Percentiles rank a stretch among this genome's conserved stretches.
These are phyloP conservation scores for Podospora bellae-mahoneyi DNA, from an alignment of 495 filamentous ascomycete species.

Conservation along the genomic window DNA sequence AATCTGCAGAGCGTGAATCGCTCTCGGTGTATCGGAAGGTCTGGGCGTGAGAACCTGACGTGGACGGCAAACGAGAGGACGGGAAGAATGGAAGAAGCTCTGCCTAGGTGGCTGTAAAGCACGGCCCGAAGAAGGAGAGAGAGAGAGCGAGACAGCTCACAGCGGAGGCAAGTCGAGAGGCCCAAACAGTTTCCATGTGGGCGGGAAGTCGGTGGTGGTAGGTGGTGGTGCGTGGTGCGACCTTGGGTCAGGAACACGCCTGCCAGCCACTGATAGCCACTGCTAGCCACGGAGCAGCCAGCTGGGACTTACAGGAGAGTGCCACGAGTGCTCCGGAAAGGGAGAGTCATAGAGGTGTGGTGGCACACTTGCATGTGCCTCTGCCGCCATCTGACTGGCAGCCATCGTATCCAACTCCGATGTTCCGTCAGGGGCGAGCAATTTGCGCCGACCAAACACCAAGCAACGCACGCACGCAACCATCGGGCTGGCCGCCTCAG, in stretches of 20 bases:
- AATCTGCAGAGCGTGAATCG: conserved; percentile 12
- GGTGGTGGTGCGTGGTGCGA: background rate
- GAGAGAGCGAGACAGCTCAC: background rate
- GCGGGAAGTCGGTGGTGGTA: background rate
- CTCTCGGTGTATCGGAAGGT: conserved; percentile 11
- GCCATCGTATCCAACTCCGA: background rate
- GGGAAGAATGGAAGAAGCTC: conserved; percentile 1
- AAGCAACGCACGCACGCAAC: conserved; percentile 1
- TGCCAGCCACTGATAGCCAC: background rate
- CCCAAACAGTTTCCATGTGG: background rate
- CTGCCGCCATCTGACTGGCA: background rate
- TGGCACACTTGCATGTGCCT: background rate
- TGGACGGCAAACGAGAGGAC: conserved; percentile 3
- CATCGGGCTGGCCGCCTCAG: background rate
- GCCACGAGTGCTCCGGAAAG: conserved; percentile 10
- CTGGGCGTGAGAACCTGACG: background rate
- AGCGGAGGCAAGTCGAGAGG: background rate
- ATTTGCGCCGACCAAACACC: conserved; percentile 6
- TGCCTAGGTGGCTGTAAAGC: background rate
- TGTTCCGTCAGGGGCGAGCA: background rate
- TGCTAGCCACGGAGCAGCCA: background rate
- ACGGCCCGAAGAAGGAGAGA: background rate
- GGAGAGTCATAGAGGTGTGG: background rate
- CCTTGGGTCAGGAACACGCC: conserved; percentile 11
- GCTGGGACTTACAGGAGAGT: conserved; percentile 1